These are phyloP conservation scores for Gossypium armourianum DNA, from an alignment of 441 rosid genomes.

Conservation along the genomic window DNA sequence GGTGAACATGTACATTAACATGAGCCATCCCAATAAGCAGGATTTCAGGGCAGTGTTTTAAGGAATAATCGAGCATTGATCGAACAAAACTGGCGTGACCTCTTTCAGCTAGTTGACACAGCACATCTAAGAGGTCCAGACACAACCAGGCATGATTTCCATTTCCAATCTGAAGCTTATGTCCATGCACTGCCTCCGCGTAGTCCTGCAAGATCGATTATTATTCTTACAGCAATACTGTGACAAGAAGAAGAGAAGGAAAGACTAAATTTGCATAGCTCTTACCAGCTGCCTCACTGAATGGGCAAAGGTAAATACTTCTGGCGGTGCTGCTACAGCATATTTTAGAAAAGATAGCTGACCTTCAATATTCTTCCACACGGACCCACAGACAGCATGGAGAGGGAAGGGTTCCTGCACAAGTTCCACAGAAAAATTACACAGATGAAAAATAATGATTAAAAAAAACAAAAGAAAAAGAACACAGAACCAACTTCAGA, in stretches of 20 bases:
- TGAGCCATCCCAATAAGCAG: slow-evolving; percentile 82
- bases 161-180: slow-evolving; percentile 58
- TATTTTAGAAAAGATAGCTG: slow-evolving; percentile 76
- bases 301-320: slow-evolving; percentile 78
- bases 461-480: slow-evolving; percentile 1
- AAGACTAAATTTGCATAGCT: slow-evolving; percentile 13
- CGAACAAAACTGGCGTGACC: slow-evolving; percentile 61
- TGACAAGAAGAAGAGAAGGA: slow-evolving; percentile 9
- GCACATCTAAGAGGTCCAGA: slow-evolving; percentile 75
- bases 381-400: slow-evolving; percentile 58
- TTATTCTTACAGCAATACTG: slow-evolving; percentile 15
- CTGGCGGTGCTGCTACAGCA: slow-evolving; percentile 71
- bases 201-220: slow-evolving; percentile 38
- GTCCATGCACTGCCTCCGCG: slow-evolving; percentile 56
- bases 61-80: slow-evolving; percentile 68
- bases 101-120: slow-evolving; percentile 83
- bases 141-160: slow-evolving; percentile 83
- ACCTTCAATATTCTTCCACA: slow-evolving; percentile 81
- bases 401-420: slow-evolving; percentile 88
- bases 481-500: neutral
- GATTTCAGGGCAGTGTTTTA: slow-evolving; percentile 71
- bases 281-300: slow-evolving; percentile 78
- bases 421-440: slow-evolving; percentile 11
- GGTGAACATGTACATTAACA: slow-evolving; percentile 44
- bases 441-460: slow-evolving; percentile 11